These are phyloP conservation scores for Petunia secreta DNA, from an alignment of 257 asterid species.

Conservation along the genomic window DNA sequence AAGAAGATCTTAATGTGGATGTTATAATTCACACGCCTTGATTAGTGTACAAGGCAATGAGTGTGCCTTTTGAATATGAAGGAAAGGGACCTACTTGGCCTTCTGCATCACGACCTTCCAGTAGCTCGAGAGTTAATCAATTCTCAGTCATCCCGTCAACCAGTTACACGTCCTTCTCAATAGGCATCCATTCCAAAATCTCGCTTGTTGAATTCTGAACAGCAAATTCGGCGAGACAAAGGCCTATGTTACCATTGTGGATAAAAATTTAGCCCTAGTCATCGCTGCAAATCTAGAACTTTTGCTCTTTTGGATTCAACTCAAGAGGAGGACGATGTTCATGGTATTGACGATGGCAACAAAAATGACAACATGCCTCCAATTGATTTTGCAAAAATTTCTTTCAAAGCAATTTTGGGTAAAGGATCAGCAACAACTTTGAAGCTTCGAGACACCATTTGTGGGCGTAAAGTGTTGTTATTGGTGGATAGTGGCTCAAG, in stretches of 20 bases:
- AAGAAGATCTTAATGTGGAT: neutral
- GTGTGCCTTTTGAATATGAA: neutral
- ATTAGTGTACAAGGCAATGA: too few species aligned
- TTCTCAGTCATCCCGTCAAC: too few species aligned
- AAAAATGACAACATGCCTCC: too few species aligned
- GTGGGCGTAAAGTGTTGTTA: neutral
- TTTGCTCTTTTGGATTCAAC: neutral
- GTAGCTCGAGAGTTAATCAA: too few species aligned
- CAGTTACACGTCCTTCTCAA: too few species aligned
- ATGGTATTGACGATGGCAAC: neutral
- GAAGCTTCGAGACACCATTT: neutral
- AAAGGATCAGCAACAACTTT: neutral
- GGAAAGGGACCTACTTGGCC: too few species aligned
- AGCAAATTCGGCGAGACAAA: neutral
- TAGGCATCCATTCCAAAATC: too few species aligned
- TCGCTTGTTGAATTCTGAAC: conserved; percentile 1
- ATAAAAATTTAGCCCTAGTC: neutral
- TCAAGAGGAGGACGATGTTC: neutral
- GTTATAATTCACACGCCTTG: conserved; percentile 17
- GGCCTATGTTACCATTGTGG: neutral
- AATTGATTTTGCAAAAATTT: neutral
- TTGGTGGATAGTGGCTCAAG: conserved; percentile 16
- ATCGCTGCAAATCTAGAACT: neutral
- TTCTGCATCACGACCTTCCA: too few species aligned
- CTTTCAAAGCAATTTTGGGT: conserved; percentile 11